Evolutionary conservation across 768 basidiomycete species (phyloP), one percentile per base, ranked within the genome.

Genomic region (Mycena galericulata): DNA sequence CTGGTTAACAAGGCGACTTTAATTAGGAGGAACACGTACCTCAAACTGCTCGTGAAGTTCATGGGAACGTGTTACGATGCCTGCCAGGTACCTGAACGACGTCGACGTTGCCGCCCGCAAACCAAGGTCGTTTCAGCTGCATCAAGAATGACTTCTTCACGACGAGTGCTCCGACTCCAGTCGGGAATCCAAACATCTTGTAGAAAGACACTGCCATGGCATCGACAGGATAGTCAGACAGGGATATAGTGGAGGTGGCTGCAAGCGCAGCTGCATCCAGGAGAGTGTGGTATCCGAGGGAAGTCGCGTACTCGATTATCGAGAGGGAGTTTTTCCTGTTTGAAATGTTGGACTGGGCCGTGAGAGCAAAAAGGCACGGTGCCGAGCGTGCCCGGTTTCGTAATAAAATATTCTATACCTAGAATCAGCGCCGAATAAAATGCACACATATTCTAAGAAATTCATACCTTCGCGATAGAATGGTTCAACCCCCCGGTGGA

Each of bases 131-230:
- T 60, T 88, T 83, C 43, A 93, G 81, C 53, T 80, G 80, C 7
- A 77, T 77, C 56, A 94, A 78, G 72, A 94, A 93, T 11, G 86
- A 85, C 73, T 90, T 89, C 76, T 89, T 92, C 47, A 92, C 90
- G 30, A 96, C 77, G 6, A 96, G 83, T 15, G 93, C 93, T 38
- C 94, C 94, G 46, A 95, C 88, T 10, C 94, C 94, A 0, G 93
- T 95, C 14, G 94, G 94, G 72, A 90, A 95, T 36, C 94, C 94
- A 70, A 94, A 93, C 91, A 95, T 94, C 73, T 96, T 96, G 80
- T 96, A 96, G 73, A 95, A 94, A 47, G 91, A 93, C 59, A 96
- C 75, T 0, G 90, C 93, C 86, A 94, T 89, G 1, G 93, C 94
- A 77, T 96, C 94, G 14, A 94, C 90, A 5, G 90, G 87, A 32